phyloP scores from a whole-genome alignment of 2,329 filamentous ascomycete genomes.

The Tolypocladium capitatum region DNA sequence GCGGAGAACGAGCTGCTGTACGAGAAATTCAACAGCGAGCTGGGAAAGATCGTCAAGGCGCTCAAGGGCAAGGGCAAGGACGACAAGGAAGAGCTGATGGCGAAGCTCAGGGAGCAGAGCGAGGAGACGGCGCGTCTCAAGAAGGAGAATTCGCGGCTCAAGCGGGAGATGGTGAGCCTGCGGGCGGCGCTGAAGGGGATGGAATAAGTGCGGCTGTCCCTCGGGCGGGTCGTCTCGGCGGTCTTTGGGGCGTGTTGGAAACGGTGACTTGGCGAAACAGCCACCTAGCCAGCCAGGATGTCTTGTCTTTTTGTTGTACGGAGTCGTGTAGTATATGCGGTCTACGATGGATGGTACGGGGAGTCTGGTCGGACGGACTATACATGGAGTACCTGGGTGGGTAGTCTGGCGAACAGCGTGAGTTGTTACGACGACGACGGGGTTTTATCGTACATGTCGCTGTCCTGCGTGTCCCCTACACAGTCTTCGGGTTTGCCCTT shows the following conservation, averaged over 20 bases:
- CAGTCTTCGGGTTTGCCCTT: not conserved
- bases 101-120: conserved; percentile 55
- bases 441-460: not conserved
- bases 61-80: conserved; percentile 60
- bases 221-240: not conserved
- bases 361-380: not conserved
- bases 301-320: not conserved
- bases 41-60: conserved; percentile 68
- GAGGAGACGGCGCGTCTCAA: conserved; percentile 68
- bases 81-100: conserved; percentile 65
- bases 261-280: not conserved
- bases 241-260: not conserved
- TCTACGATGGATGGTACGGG: not conserved
- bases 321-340: not conserved
- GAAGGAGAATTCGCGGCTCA: conserved; percentile 75
- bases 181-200: conserved; percentile 38
- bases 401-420: not conserved
- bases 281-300: not conserved
- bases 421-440: not conserved
- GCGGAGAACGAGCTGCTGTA: conserved; percentile 91
- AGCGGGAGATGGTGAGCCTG: conserved; percentile 66
- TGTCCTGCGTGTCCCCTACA: not conserved
- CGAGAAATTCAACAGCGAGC: conserved; percentile 81
- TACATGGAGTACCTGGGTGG: not conserved
- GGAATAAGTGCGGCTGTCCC: conserved; percentile 14